Conservation (phyloP, 2,329 filamentous ascomycete species). For the Clonostachys chloroleuca region DNA sequence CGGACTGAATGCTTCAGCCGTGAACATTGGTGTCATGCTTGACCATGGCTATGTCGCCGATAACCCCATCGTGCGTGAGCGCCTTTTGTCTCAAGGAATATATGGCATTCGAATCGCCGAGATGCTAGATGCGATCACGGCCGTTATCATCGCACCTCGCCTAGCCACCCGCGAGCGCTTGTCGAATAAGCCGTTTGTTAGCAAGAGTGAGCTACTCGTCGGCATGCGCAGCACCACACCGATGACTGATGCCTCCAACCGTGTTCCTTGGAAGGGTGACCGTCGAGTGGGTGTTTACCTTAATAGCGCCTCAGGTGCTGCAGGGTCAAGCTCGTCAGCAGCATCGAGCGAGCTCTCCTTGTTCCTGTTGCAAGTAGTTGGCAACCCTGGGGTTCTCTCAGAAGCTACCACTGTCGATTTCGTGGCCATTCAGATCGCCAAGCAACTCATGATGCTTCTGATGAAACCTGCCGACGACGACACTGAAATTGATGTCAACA, state of each 20-base stretch:
- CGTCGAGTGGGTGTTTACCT: background rate
- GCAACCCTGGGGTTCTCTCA: no score
- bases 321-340: no score
- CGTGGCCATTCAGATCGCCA: background rate
- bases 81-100: background rate
- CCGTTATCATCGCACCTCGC: background rate
- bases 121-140: background rate
- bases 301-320: background rate
- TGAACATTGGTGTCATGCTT: background rate
- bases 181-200: background rate
- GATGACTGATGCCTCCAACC: background rate
- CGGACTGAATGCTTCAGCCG: background rate
- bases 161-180: no score
- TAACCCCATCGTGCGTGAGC: background rate
- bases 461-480: constrained; percentile 1
- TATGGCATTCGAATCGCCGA: background rate
- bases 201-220: background rate
- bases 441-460: background rate
- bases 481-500: constrained; percentile 4
- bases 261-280: background rate
- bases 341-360: no score
- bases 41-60: background rate
- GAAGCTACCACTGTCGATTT: background rate
- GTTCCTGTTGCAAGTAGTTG: no score
- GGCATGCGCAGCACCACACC: background rate